Evolutionary conservation across 2,329 filamentous ascomycete species (phyloP), one percentile per base, ranked within the genome.

Genomic region (Ceratocystiopsis sp.): DNA sequence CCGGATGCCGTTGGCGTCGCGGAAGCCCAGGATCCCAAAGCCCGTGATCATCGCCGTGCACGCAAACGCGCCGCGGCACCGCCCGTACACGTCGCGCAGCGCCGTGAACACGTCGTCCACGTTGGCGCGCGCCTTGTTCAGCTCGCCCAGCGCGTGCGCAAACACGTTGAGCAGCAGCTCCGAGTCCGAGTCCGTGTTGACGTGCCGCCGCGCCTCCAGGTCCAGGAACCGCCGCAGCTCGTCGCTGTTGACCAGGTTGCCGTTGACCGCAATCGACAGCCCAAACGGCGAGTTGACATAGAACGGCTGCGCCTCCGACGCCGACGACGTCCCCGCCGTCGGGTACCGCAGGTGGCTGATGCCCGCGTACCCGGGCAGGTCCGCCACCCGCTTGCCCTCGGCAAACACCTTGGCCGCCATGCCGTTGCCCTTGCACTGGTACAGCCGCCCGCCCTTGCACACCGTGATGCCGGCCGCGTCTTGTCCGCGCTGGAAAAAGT

Each of bases 111-210:
- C 73, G 59, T 93, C 84, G 47, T 81, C 78, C 44, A 75, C 69
- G 55, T 91, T 91, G 51, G 86, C 80, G 64, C 84, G 79, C 42
- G 81, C 79, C 62, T 93, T 91, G 50, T 82, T 81, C 12, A 81
- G 86, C 62, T 87, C 80, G 53, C 84, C 84, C 42, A 91, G 69
- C 58, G 84, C 82, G 57, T 80, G 77, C 19, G 86, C 87, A 52
- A 89, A 93, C 51, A 93, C 73, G 60, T 94, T 94, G 48, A 94
- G 69, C 65, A 91, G 83, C 48, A 89, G 64, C 63, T 93, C 86
- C 52, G 79, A 85, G 62, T 93, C 85, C 45, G 80, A 86, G 54
- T 93, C 84, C 25, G 85, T 87, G 62, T 93, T 94, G 66, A 91
- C 82, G 59, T 93, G 85, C 51, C 84, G 73, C 56, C 84, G 84